Evolutionary conservation across 257 asterid species (phyloP).

Genomic region (Henckelia pumila): DNA sequence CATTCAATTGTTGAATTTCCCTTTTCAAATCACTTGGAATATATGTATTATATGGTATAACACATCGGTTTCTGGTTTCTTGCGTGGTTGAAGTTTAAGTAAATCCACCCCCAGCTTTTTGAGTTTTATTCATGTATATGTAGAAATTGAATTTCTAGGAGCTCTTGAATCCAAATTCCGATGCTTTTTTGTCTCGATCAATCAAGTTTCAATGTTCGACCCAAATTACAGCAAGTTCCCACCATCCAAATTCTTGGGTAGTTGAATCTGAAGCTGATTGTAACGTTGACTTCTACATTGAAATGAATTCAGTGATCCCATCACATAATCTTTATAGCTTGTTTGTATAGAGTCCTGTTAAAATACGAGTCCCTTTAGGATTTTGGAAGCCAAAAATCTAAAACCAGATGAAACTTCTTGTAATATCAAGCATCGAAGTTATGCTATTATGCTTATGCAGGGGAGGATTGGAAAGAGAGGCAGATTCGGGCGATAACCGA

Average conservation of each 20-base stretch:
- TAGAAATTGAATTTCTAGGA: too few species aligned
- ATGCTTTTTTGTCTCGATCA: too few species aligned
- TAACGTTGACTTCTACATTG: neutral
- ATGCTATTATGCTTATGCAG: slow-evolving; percentile 31
- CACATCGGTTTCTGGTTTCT: neutral
- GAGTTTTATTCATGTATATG: neutral
- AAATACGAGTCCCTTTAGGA: neutral
- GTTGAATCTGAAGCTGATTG: slow-evolving; percentile 9
- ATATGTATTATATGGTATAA: neutral
- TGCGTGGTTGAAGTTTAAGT: too few species aligned
- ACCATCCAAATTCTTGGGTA: neutral
- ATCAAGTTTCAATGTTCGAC: too few species aligned
- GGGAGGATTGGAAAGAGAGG: slow-evolving; percentile 76
- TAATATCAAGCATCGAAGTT: too few species aligned
- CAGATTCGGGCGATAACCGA: slow-evolving; percentile 57
- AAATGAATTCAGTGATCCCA: too few species aligned
- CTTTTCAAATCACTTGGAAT: neutral
- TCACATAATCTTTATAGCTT: too few species aligned
- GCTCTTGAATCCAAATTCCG: neutral
- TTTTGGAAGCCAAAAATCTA: neutral
- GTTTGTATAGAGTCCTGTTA: too few species aligned
- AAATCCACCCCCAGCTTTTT: neutral
- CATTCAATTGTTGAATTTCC: neutral
- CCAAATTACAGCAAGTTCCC: neutral
- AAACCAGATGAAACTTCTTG: neutral